Evolutionary conservation across 768 basidiomycete genomes (phyloP), one percentile per base, ranked within the genome.

Genomic region (Lactarius indigo): DNA sequence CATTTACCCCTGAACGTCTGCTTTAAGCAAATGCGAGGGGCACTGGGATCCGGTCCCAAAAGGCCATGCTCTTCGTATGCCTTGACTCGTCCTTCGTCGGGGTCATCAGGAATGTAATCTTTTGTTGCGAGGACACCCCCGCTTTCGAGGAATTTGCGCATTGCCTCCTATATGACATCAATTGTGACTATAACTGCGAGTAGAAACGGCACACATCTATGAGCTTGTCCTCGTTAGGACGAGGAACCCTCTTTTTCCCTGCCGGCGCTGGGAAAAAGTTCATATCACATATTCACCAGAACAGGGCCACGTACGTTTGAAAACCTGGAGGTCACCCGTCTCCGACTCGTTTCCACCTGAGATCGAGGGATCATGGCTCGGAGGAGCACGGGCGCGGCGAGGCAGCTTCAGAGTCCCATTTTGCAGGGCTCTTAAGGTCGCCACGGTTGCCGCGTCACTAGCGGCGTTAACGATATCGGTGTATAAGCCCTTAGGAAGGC

Each of bases 111-210:
- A 12, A 35, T 10, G 33, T 37, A 37, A 23, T 37, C 33, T 23
- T 37, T 57, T 37, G 3, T 37, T 12, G 56, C 33, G n/a, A 57
- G 56, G 8, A 23, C 56, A 23, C 56, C 56, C n/a, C 13, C 26
- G 33, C 23, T 37, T 23, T 57, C 56, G 9, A 57, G 56, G 26
- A 57, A 57, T 10, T 57, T 57, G 56, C 56, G 33, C 56, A 57
- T 57, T 37, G 33, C 33, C 8, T 37, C 20, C 56, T 57, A 37
- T 12, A 28, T 5, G 15, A 41, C 13, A 59, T 59, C 57, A 59
- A 28, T 41, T 10, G 26, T 18, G 17, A 59, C 57, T 2, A 26
- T 18, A 39, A 42, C 6, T 6, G 8, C 41, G 7, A 42, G 41
- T 42, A 18, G 3, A 35, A 42, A 42, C 17, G 7, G 41, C 17